Base-by-base conservation (phyloP, 352 stramenopile genomes). In the Globisporangium solare region DNA sequence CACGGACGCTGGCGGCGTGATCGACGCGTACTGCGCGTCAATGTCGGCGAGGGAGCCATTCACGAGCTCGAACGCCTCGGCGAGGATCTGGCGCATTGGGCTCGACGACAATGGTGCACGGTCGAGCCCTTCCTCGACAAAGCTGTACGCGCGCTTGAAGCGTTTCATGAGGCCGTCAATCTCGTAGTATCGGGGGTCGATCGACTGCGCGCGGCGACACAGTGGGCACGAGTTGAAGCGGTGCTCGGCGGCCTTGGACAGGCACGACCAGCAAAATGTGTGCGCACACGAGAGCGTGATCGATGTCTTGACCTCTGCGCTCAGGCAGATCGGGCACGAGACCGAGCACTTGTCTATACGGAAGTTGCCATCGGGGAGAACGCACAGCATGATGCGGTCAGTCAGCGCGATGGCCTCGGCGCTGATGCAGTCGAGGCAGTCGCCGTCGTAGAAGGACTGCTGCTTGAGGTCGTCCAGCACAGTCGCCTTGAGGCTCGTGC, bases 181-280 rank as follows among this genome's bases (percentile, higher is more conserved):
- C 32, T 86, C 82, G 54, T 90, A 92, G 63, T 92, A 82, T 0
- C 82, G 77, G 40, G 82, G 82, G 40, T 92, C 82, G 32, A 92
- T 81, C 15, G 77, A 88, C 51, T 92, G 82, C 20, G 71, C 73
- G 32, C 73, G 76, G 37, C 82, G 82, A 59, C 82, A 92, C 15
- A 92, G 45, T 1, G 81, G 81, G 18, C 81, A 92, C 10, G 79
- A 86, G 31, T 84, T 67, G 69, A 92, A 89, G n/a, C 76, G 71
- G 54, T 88, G 79, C 59, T 88, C 73, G 18, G 69, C 77, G 7
- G 82, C 82, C 46, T 81, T 82, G 2, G 79, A 87, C 24, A 92
- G 64, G 55, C 82, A 92, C 60, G 82, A 85, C 79, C 82, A 92
- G 60, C 82, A 92, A 53, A 92, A 92, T 0, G 79, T 87, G 68